Percentiles rank a stretch among this genome's conserved stretches.
Conservation (phyloP, 768 basidiomycete genomes). For the Pisolithus albus region DNA sequence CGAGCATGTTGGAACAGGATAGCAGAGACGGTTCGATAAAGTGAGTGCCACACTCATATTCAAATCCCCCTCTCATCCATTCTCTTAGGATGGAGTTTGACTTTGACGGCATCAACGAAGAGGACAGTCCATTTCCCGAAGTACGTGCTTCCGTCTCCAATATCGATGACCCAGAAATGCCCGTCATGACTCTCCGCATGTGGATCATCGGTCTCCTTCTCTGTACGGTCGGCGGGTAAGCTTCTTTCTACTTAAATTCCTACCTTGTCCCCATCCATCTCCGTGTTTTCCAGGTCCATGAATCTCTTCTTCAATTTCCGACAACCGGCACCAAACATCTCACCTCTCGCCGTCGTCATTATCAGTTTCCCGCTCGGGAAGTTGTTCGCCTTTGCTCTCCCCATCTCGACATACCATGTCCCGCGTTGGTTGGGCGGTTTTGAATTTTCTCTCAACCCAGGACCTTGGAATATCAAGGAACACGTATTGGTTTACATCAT, state of each 20-base stretch:
- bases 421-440: conserved; percentile 42
- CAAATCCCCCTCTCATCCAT: conserved; percentile 1
- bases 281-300: conserved; percentile 44
- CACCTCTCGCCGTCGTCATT: conserved; percentile 79
- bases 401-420: conserved; percentile 71
- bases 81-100: conserved; percentile 72
- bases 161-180: conserved; percentile 99
- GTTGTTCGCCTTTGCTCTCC: conserved; percentile 71
- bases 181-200: conserved; percentile 84
- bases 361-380: conserved; percentile 90
- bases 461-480: conserved; percentile 98
- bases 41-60: conserved; percentile 28
- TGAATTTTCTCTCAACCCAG: conserved; percentile 82
- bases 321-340: conserved; percentile 75
- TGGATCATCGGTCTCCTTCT: conserved; percentile 84
- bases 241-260: neutral
- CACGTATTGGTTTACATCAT: conserved; percentile 91
- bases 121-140: conserved; percentile 96
- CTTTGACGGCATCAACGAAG: conserved; percentile 78
- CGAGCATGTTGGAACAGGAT: conserved; percentile 36
- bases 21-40: conserved; percentile 48
- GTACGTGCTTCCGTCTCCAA: conserved; percentile 96
- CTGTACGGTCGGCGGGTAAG: conserved; percentile 59
- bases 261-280: conserved; percentile 3
- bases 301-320: conserved; percentile 97